These are phyloP conservation scores for Pisolithus orientalis DNA, from an alignment of 768 basidiomycete genomes.

Conservation along the genomic window DNA sequence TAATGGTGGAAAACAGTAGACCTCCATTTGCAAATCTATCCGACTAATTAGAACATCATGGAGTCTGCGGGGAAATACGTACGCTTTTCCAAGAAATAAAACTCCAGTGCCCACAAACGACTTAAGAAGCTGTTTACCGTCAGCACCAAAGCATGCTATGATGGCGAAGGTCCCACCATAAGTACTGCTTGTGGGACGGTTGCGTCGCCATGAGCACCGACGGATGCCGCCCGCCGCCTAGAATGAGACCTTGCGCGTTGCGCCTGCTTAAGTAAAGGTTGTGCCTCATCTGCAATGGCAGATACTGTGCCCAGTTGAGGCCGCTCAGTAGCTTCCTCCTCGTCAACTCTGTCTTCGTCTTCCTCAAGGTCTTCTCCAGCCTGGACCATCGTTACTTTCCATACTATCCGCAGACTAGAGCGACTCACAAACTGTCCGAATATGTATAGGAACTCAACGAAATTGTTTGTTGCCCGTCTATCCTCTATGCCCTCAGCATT, in stretches of 20 bases:
- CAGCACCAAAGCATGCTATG: neutral
- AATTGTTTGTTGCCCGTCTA: conserved; percentile 66
- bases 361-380: conserved; percentile 91
- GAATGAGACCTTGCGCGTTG: conserved; percentile 44
- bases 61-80: conserved; percentile 23
- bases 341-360: conserved; percentile 61
- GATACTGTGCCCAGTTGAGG: conserved; percentile 9
- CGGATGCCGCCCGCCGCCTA: conserved; percentile 48
- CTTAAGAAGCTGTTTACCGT: conserved; percentile 63
- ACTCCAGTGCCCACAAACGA: conserved; percentile 95
- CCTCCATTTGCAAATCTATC: conserved; percentile 92
- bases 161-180: conserved; percentile 54
- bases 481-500: conserved; percentile 60
- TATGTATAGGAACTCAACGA: conserved; percentile 90
- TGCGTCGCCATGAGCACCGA: conserved; percentile 74
- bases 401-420: neutral
- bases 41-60: conserved; percentile 1
- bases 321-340: conserved; percentile 43
- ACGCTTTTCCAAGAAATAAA: conserved; percentile 93
- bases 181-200: conserved; percentile 87
- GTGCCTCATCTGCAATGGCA: conserved; percentile 37
- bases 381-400: conserved; percentile 31
- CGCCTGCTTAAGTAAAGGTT: conserved; percentile 46
- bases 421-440: conserved; percentile 92
- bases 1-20: conserved; percentile 76